These are phyloP conservation scores for Clarkia xantiana DNA, from an alignment of 345 rosid genomes.

Conservation along the genomic window DNA sequence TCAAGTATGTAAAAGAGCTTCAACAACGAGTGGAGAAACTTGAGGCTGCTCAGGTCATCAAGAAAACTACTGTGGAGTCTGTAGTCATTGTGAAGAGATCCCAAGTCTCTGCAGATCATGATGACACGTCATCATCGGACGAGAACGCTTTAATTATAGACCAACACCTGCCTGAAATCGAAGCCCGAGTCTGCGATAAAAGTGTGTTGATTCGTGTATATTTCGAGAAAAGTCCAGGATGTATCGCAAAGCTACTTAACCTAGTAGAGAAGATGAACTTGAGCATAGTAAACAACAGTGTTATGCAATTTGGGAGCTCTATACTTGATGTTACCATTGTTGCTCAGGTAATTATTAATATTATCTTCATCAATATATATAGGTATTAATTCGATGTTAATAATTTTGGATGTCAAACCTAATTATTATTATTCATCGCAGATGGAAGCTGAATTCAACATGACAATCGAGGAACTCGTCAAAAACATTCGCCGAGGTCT, in stretches of 20 bases:
- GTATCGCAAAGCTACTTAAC: conserved; percentile 4
- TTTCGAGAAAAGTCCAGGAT: conserved; percentile 11
- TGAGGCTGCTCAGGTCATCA: conserved; percentile 9
- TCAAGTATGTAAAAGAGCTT: conserved; percentile 15
- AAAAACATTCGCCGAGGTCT: conserved; percentile 16
- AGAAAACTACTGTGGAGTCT: conserved; percentile 7
- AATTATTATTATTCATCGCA: conserved; percentile 4
- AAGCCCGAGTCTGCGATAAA: conserved; percentile 11
- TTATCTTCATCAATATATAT: not conserved
- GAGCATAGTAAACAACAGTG: conserved; percentile 8
- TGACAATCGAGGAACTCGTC: conserved; percentile 16
- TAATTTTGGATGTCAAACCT: not conserved
- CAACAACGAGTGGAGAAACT: conserved; percentile 13
- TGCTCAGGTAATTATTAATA: conserved; percentile 13
- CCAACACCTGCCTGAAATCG: conserved; percentile 13
- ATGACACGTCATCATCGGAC: not conserved
- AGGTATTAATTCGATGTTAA: no score
- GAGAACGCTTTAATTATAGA: not conserved
- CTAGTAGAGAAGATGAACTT: conserved; percentile 15
- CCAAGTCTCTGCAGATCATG: conserved; percentile 10
- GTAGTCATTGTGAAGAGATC: conserved; percentile 7
- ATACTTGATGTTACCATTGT: conserved; percentile 12
- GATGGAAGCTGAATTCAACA: conserved; percentile 14
- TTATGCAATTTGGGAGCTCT: conserved; percentile 16
- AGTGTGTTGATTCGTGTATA: conserved; percentile 14